Conservation (phyloP, 1,284 basidiomycete genomes). For the Clitocybe nebularis region DNA sequence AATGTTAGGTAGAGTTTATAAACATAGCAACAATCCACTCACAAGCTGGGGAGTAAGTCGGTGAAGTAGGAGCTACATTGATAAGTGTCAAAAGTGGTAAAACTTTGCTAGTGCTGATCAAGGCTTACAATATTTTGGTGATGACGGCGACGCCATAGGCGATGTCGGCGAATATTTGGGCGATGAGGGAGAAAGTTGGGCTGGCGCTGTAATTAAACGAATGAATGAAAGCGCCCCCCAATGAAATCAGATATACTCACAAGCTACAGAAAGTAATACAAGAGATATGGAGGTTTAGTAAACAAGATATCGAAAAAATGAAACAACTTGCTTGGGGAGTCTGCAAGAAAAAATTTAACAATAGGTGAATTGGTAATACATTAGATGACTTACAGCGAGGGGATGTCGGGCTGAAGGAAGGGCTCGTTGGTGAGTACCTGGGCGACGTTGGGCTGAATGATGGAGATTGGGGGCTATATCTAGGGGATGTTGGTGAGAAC, state of each 20-base stretch:
- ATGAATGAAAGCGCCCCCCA: conserved; percentile 1
- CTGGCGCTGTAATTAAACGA: conserved; percentile 44
- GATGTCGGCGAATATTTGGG: conserved; percentile 86
- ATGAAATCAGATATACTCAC: conserved; percentile 34
- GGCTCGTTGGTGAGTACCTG: conserved; percentile 81
- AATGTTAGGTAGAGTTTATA: conserved; percentile 9
- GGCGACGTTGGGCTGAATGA: conserved; percentile 85
- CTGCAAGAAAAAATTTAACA: conserved; percentile 38
- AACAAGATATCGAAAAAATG: conserved; percentile 9
- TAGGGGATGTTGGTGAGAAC: conserved; percentile 82
- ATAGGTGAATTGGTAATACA: conserved; percentile 18
- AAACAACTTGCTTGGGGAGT: conserved; percentile 70
- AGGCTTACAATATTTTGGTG: conserved; percentile 81
- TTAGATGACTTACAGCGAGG: conserved; percentile 63
- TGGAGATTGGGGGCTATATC: conserved; percentile 79
- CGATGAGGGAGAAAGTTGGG: conserved; percentile 79
- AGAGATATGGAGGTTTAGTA: conserved; percentile 1
- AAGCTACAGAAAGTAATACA: conserved; percentile 42
- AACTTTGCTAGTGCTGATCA: no score
- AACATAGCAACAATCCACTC: conserved; percentile 30
- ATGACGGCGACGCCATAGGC: conserved; percentile 75
- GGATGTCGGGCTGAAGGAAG: conserved; percentile 84
- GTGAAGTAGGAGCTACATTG: conserved; percentile 69
- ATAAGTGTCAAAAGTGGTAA: conserved; percentile 6
- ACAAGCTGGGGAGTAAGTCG: conserved; percentile 82